phyloP scores from a whole-genome alignment of 305 asterid species.

The Fraxinus xanthoxyloides region DNA sequence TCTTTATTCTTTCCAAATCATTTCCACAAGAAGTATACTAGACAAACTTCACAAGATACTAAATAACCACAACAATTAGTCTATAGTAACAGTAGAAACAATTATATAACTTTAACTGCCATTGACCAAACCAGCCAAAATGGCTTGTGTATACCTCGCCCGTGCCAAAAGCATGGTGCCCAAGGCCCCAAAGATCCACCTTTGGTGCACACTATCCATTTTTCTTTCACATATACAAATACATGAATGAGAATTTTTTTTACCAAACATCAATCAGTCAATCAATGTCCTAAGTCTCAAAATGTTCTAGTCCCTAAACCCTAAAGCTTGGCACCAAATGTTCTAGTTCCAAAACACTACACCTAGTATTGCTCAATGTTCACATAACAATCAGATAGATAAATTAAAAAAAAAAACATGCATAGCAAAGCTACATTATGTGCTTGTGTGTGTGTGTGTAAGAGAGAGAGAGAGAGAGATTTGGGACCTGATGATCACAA shows the following conservation, averaged over 20 bases:
- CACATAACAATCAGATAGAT: neutral
- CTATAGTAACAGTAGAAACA: neutral
- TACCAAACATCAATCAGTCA: neutral
- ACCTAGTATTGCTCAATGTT: neutral
- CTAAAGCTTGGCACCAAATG: neutral
- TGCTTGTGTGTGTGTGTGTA: neutral
- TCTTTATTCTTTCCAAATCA: neutral
- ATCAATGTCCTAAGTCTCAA: neutral
- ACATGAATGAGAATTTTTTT: neutral
- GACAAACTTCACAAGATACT: neutral
- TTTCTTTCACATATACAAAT: neutral
- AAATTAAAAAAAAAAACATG: neutral
- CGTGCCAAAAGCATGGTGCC: neutral
- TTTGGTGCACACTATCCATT: neutral
- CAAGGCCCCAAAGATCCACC: neutral
- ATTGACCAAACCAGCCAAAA: neutral
- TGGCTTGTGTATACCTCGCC: neutral
- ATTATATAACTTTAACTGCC: neutral
- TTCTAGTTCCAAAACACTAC: conserved; percentile 3
- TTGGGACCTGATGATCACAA: conserved; percentile 86
- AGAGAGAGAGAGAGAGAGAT: neutral
- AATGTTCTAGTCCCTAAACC: neutral
- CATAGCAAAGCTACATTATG: neutral
- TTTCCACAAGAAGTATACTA: neutral
- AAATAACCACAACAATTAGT: neutral